Evolutionary conservation across 805 yeast species (phyloP).

Genomic region (Teunomyces lycoperdinae): DNA sequence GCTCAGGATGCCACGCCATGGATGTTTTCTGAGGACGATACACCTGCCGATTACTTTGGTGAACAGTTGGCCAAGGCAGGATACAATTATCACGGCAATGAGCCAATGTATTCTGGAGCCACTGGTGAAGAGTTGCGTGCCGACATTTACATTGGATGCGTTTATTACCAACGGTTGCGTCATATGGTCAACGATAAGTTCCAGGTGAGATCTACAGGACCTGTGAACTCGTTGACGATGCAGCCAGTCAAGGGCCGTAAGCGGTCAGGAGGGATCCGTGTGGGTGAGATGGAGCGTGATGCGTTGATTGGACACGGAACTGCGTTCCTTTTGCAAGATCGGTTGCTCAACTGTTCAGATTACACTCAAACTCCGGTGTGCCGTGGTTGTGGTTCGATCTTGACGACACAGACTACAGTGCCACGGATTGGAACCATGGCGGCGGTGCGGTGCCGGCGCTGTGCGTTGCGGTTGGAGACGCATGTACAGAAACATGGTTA

Average conservation of each 20-base stretch:
- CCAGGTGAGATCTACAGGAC: slow-evolving; percentile 99
- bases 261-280: slow-evolving; percentile 99
- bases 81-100: slow-evolving; percentile 96
- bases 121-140: slow-evolving; percentile 97
- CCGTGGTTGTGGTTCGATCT: slow-evolving; percentile 87
- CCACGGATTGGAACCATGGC: slow-evolving; percentile 86
- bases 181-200: slow-evolving; percentile 99
- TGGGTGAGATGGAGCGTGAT: slow-evolving; percentile 99
- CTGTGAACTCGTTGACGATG: slow-evolving; percentile 94
- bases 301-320: slow-evolving; percentile 98
- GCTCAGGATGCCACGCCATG: slow-evolving; percentile 98
- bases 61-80: slow-evolving; percentile 87
- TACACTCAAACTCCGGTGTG: slow-evolving; percentile 90
- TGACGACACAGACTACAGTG: slow-evolving; percentile 86
- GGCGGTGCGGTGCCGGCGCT: slow-evolving; percentile 82
- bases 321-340: slow-evolving; percentile 89
- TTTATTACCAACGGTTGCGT: slow-evolving; percentile 95
- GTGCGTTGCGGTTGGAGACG: slow-evolving; percentile 70
- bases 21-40: slow-evolving; percentile 85
- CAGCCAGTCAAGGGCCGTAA: slow-evolving; percentile 99
- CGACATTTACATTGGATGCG: slow-evolving; percentile 95
- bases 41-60: slow-evolving; percentile 97
- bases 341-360: slow-evolving; percentile 92
- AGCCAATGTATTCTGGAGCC: slow-evolving; percentile 98
- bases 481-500: slow-evolving; percentile 45